Conservation (phyloP, 805 yeast species). For the Cyberlindnera xylosilytica region DNA sequence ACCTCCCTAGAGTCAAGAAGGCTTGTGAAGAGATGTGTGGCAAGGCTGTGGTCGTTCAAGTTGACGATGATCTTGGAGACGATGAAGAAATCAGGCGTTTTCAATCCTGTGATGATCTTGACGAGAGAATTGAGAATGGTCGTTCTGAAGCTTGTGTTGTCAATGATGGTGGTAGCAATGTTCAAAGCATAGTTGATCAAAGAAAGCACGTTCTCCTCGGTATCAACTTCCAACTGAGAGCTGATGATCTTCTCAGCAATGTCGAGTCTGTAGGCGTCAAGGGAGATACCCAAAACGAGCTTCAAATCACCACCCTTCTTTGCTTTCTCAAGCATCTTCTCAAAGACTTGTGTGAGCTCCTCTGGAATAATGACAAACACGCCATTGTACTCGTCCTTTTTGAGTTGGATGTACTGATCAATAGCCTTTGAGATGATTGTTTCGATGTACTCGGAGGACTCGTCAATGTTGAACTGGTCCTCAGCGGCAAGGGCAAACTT, state of each 20-base stretch:
- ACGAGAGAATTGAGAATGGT: slow-evolving; percentile 63
- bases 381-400: slow-evolving; percentile 47
- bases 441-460: slow-evolving; percentile 82
- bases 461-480: slow-evolving; percentile 68
- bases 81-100: slow-evolving; percentile 75
- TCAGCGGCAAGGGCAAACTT: slow-evolving; percentile 86
- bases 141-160: slow-evolving; percentile 63
- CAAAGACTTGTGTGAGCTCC: slow-evolving; percentile 68
- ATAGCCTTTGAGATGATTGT: slow-evolving; percentile 93
- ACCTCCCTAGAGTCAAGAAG: slow-evolving; percentile 43
- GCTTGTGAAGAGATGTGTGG: slow-evolving; percentile 63
- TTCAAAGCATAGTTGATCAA: slow-evolving; percentile 73
- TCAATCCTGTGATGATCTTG: slow-evolving; percentile 51
- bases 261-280: slow-evolving; percentile 86
- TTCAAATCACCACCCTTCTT: slow-evolving; percentile 65
- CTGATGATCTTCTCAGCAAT: slow-evolving; percentile 60
- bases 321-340: slow-evolving; percentile 83
- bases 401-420: slow-evolving; percentile 67
- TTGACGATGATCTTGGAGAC: slow-evolving; percentile 85
- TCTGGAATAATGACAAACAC: slow-evolving; percentile 46
- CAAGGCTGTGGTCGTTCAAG: slow-evolving; percentile 71
- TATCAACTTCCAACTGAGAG: slow-evolving; percentile 33
- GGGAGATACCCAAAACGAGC: slow-evolving; percentile 84
- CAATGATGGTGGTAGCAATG: slow-evolving; percentile 65
- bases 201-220: slow-evolving; percentile 51